These are phyloP conservation scores for Ciborinia camelliae DNA, from an alignment of 2,329 filamentous ascomycete species.

Conservation along the genomic window DNA sequence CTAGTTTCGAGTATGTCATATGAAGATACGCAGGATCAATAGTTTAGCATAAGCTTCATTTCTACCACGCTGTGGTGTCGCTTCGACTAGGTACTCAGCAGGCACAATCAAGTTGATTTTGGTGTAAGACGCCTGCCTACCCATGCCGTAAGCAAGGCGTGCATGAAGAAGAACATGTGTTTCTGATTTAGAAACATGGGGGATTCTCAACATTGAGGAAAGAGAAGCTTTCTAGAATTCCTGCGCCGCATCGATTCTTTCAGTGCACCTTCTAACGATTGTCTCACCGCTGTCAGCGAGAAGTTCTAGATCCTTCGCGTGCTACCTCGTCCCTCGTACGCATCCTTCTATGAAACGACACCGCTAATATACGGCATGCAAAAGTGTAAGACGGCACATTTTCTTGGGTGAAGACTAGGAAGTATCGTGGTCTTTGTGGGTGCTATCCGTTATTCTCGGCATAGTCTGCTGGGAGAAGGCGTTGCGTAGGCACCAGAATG, in stretches of 20 bases:
- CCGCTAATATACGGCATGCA: constrained; percentile 17
- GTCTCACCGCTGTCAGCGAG: constrained; percentile 3
- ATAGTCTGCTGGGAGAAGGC: constrained; percentile 13
- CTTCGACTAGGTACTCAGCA: constrained; percentile 7
- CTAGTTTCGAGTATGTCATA: not conserved
- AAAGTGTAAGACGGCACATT: constrained; percentile 18
- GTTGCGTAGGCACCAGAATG: not conserved
- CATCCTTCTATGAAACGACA: constrained; percentile 8
- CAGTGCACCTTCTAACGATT: constrained; percentile 4
- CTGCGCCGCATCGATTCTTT: constrained; percentile 10
- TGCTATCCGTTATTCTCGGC: not conserved
- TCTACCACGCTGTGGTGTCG: constrained; percentile 10
- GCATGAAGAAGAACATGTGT: not conserved
- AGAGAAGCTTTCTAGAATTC: constrained; percentile 13
- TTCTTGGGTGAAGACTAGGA: not conserved
- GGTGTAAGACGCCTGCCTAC: not conserved
- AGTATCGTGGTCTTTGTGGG: not conserved
- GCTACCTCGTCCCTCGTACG: not conserved
- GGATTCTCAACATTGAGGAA: not conserved
- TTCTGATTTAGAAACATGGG: constrained; percentile 14
- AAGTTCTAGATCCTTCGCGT: constrained; percentile 15
- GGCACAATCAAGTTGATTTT: constrained; percentile 17
- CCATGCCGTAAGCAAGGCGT: constrained; percentile 14
- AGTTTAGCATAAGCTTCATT: constrained; percentile 20
- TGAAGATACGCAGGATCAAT: not conserved